Conservation (phyloP, 169 alveolate species). For the Babesia ovis region DNA sequence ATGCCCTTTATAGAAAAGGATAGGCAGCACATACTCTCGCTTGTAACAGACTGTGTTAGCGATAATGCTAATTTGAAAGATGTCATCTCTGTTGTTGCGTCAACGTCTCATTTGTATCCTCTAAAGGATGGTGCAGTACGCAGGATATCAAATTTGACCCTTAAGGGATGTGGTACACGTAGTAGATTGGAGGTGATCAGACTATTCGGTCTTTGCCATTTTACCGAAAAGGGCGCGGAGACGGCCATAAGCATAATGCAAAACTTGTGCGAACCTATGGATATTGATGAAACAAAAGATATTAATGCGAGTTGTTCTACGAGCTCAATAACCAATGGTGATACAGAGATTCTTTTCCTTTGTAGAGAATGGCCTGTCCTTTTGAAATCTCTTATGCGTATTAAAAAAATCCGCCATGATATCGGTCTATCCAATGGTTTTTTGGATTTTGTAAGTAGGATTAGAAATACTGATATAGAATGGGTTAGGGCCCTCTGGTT, state of each 20-base stretch:
- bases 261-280: constrained; percentile 8
- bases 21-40: constrained; percentile 50
- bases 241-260: constrained; percentile 15
- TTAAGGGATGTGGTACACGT: constrained; percentile 40
- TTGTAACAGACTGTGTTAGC: constrained; percentile 49
- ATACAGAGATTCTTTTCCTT: constrained; percentile 21
- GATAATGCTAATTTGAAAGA: constrained; percentile 23
- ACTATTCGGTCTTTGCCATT: constrained; percentile 19
- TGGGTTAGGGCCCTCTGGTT: constrained; percentile 8
- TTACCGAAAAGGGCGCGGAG: constrained; percentile 29
- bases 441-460: too few species aligned
- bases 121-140: constrained; percentile 63
- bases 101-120: constrained; percentile 49
- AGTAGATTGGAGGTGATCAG: constrained; percentile 12
- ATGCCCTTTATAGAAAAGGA: constrained; percentile 29
- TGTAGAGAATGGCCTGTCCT: constrained; percentile 48
- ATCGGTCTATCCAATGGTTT: not conserved
- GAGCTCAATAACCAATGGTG: constrained; percentile 12
- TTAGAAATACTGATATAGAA: not conserved
- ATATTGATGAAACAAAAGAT: not conserved
- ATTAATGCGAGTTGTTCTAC: constrained; percentile 1
- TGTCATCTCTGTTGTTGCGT: constrained; percentile 21
- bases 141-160: constrained; percentile 45
- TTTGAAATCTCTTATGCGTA: constrained; percentile 1
- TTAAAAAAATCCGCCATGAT: not conserved